Percentiles rank a stretch among this genome's conserved stretches.
Evolutionary conservation across 148 eudicot genomes (phyloP).

Genomic region (Persicaria maculosa): DNA sequence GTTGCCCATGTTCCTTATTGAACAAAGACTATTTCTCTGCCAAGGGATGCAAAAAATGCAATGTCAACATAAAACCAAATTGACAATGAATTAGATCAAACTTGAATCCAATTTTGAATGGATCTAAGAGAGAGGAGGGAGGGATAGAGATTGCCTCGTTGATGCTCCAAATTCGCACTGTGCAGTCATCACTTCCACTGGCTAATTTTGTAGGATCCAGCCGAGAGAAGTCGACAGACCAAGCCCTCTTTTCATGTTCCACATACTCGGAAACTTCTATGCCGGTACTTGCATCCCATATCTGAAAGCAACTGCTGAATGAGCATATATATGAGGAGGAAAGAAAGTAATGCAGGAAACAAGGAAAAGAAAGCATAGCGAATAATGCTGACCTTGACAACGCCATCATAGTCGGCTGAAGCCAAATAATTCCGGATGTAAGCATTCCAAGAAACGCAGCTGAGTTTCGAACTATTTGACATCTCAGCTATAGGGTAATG

Average conservation of each 20-base stretch:
- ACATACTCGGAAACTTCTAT: no score
- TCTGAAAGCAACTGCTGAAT: no score
- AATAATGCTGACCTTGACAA: constrained; percentile 47
- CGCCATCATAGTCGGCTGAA: constrained; percentile 85
- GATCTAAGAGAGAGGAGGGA: background rate
- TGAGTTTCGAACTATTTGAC: constrained; percentile 64
- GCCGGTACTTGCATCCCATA: no score
- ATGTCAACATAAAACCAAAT: background rate
- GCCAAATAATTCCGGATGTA: constrained; percentile 75
- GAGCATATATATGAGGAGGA: no score
- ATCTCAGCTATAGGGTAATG: constrained; percentile 79
- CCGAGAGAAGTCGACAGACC: background rate
- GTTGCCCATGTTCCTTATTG: constrained; percentile 54
- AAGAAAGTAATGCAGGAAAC: no score
- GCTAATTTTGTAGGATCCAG: background rate
- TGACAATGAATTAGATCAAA: background rate
- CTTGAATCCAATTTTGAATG: background rate
- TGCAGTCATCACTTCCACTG: background rate
- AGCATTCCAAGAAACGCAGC: constrained; percentile 73
- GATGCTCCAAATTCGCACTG: background rate
- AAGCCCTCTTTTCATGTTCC: no score
- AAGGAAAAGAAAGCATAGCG: no score
- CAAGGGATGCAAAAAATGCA: constrained; percentile 13
- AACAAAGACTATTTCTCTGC: constrained; percentile 49
- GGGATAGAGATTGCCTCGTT: background rate